These are phyloP conservation scores for Annulohypoxylon bovei DNA, from an alignment of 495 filamentous ascomycete species.

Conservation along the genomic window DNA sequence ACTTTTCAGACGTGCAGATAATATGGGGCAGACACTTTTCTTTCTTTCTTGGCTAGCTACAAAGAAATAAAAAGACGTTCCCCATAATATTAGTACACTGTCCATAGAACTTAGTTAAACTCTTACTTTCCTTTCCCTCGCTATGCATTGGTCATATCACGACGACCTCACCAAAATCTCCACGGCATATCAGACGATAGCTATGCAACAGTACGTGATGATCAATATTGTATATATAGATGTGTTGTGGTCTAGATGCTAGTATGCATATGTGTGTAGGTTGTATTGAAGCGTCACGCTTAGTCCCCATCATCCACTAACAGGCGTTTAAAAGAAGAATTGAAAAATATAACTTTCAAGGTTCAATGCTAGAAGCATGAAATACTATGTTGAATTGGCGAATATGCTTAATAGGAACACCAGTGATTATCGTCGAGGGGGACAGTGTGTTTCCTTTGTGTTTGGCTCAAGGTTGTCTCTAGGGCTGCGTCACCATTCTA, in stretches of 20 bases:
- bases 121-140: slow-evolving; percentile 2
- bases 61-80: slow-evolving; percentile 8
- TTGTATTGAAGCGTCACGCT: not conserved
- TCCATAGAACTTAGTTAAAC: slow-evolving; percentile 1
- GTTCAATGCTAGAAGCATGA: not conserved
- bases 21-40: slow-evolving; percentile 29
- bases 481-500: slow-evolving; percentile 27
- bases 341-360: not conserved
- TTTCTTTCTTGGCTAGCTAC: slow-evolving; percentile 21
- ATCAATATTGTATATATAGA: not conserved
- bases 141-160: not conserved
- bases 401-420: not conserved
- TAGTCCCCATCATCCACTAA: not conserved
- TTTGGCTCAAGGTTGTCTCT: slow-evolving; percentile 7
- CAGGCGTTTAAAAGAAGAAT: not conserved
- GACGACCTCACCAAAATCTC: slow-evolving; percentile 2
- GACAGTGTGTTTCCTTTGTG: not conserved
- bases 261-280: not conserved
- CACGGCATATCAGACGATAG: not conserved
- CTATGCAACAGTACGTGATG: not conserved
- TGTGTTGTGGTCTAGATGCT: not conserved
- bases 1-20: slow-evolving; percentile 35
- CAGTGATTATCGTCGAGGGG: slow-evolving; percentile 6
- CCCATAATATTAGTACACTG: slow-evolving; percentile 14
- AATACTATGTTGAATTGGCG: not conserved